Percentiles rank a stretch among this genome's conserved stretches.
Evolutionary conservation across 208 protist genomes (phyloP).

Genomic region (Acanthamoeba culbertsoni): DNA sequence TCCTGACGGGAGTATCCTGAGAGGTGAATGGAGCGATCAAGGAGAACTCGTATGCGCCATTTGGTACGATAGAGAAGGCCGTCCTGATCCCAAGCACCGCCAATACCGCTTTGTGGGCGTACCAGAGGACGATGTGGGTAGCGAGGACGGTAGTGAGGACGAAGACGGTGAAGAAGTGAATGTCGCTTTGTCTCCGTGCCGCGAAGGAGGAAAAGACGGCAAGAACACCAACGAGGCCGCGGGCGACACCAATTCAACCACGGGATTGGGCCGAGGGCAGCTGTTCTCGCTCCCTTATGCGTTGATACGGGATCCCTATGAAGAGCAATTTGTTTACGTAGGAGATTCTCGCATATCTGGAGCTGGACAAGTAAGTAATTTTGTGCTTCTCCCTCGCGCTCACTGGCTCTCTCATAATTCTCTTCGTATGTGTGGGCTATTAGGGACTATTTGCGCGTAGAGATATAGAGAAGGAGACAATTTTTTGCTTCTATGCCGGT

Average conservation of each 20-base stretch:
- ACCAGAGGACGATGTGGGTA: background rate
- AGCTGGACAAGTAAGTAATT: background rate
- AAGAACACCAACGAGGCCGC: background rate
- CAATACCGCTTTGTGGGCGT: background rate
- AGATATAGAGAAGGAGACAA: background rate
- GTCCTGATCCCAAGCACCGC: background rate
- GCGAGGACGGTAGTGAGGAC: background rate
- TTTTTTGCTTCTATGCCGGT: slow-evolving; percentile 9
- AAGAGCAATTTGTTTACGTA: slow-evolving; percentile 3
- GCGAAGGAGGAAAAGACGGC: background rate
- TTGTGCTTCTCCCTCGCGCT: background rate
- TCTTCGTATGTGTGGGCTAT: background rate
- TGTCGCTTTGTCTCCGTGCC: background rate
- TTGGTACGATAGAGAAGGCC: background rate
- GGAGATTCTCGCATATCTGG: background rate
- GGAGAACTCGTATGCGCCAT: background rate
- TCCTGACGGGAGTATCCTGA: background rate
- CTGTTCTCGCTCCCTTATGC: background rate
- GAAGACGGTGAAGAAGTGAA: background rate
- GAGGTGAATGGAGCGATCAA: background rate
- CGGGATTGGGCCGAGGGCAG: background rate
- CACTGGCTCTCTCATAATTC: background rate
- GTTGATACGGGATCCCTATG: background rate
- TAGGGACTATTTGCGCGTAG: background rate
- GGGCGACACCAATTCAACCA: background rate